Conservation (phyloP, 306 rosid genomes). For the Vigna hirtella region DNA sequence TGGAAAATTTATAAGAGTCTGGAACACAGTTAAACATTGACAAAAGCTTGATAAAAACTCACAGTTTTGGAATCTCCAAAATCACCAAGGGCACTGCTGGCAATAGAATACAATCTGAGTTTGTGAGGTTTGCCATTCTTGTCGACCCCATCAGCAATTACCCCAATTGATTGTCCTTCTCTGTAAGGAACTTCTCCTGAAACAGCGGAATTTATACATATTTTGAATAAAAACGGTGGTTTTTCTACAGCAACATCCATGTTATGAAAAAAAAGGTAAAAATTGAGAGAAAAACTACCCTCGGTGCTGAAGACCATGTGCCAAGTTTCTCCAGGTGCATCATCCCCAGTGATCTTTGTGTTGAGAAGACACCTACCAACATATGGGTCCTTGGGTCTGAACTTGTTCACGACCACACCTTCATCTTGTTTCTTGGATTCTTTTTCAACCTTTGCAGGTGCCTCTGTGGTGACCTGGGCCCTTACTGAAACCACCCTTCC, state of each 20-base stretch:
- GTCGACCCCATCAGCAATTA: slow-evolving; percentile 84
- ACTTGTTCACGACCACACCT: slow-evolving; percentile 84
- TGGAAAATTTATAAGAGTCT: background rate
- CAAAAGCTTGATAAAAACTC: slow-evolving; percentile 23
- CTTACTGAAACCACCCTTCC: slow-evolving; percentile 66
- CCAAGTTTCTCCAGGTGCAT: slow-evolving; percentile 96
- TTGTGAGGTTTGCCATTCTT: slow-evolving; percentile 96
- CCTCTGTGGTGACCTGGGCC: slow-evolving; percentile 90
- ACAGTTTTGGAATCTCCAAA: slow-evolving; percentile 96
- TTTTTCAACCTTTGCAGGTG: slow-evolving; percentile 84
- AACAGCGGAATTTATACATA: background rate
- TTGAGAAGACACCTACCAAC: slow-evolving; percentile 73
- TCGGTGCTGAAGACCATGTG: slow-evolving; percentile 96
- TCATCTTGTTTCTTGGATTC: slow-evolving; percentile 88
- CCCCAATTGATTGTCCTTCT: slow-evolving; percentile 92
- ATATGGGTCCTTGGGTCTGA: slow-evolving; percentile 86
- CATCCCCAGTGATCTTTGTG: slow-evolving; percentile 93
- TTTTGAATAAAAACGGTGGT: background rate
- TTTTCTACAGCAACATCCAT: background rate
- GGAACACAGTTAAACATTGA: background rate
- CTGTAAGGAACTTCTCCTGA: slow-evolving; percentile 89
- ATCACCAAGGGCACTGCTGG: slow-evolving; percentile 94
- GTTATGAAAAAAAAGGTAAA: background rate
- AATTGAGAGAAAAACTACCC: slow-evolving; percentile 47
- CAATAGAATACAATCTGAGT: slow-evolving; percentile 87